Percentiles rank a stretch among this genome's conserved stretches.
Evolutionary conservation across 2,329 filamentous ascomycete species (phyloP).

Genomic region (Emergomyces orientalis): DNA sequence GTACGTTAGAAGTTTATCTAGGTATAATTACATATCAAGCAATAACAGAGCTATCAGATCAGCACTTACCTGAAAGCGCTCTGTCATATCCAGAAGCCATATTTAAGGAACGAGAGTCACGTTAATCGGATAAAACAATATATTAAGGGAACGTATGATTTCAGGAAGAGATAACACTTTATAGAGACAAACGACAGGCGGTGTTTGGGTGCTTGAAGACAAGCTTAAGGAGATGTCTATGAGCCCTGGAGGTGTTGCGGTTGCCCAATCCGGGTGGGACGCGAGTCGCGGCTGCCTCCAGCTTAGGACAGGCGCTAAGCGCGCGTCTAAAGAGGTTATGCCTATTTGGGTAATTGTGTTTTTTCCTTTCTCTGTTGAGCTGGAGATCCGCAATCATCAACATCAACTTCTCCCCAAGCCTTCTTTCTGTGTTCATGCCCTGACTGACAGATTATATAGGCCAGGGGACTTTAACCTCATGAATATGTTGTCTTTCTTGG

Average conservation of each 20-base stretch:
- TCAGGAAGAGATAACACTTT: neutral
- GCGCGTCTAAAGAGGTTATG: slow-evolving; percentile 8
- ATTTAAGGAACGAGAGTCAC: slow-evolving; percentile 17
- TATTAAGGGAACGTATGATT: neutral
- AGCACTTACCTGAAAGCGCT: slow-evolving; percentile 82
- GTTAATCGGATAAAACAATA: neutral
- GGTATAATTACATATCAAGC: slow-evolving; percentile 25
- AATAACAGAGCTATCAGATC: slow-evolving; percentile 10
- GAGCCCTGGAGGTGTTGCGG: neutral
- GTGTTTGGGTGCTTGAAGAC: neutral
- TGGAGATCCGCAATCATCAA: neutral
- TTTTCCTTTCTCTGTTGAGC: no score
- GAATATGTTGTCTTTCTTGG: neutral
- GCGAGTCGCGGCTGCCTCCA: slow-evolving; percentile 15
- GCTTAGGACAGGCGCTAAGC: slow-evolving; percentile 6
- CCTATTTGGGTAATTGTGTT: neutral
- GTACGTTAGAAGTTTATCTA: slow-evolving; percentile 6
- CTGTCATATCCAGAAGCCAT: slow-evolving; percentile 98
- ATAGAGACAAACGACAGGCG: neutral
- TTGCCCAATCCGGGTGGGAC: slow-evolving; percentile 1
- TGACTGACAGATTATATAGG: neutral
- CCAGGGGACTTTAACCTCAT: neutral
- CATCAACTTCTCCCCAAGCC: neutral
- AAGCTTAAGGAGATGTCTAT: neutral
- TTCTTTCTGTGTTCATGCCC: neutral